These are phyloP conservation scores for Blastocystis sp. DNA, from an alignment of 352 stramenopile genomes.

Conservation along the genomic window DNA sequence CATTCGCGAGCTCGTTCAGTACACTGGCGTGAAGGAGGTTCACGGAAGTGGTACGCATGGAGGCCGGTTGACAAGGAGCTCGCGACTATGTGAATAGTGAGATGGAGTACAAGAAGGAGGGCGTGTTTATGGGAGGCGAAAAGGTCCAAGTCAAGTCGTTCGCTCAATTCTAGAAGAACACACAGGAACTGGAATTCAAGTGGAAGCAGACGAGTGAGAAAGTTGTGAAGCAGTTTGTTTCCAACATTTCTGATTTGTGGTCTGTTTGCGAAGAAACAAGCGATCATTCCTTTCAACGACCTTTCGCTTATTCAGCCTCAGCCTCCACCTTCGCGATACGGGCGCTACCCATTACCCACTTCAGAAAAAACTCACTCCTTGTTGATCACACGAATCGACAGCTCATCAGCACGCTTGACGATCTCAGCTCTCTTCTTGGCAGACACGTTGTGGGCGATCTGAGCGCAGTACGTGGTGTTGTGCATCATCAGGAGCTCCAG, in stretches of 20 bases:
- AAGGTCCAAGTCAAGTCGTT: not conserved
- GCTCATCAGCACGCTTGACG: slow-evolving; percentile 89
- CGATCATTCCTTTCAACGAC: not conserved
- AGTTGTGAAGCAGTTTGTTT: not conserved
- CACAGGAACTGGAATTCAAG: slow-evolving; percentile 27
- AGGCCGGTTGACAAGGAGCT: not conserved
- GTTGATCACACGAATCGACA: slow-evolving; percentile 95
- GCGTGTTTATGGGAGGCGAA: slow-evolving; percentile 43
- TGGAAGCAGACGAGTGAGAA: not conserved
- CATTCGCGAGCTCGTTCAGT: slow-evolving; percentile 5
- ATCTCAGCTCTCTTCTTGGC: slow-evolving; percentile 88
- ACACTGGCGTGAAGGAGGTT: slow-evolving; percentile 8
- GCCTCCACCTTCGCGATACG: slow-evolving; percentile 28
- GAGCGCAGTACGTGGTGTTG: slow-evolving; percentile 93
- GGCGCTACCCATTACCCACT: slow-evolving; percentile 65
- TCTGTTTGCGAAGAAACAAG: not conserved
- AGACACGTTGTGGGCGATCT: slow-evolving; percentile 93
- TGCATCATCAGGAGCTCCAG: slow-evolving; percentile 89
- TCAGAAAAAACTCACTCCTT: slow-evolving; percentile 56
- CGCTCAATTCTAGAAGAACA: slow-evolving; percentile 10
- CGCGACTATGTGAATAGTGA: not conserved
- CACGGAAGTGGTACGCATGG: not conserved
- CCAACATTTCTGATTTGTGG: not conserved
- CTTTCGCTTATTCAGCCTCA: slow-evolving; percentile 29
- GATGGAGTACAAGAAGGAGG: slow-evolving; percentile 19